Conservation (phyloP, 1,139 yeast genomes). For the Protomyces inundatus region DNA sequence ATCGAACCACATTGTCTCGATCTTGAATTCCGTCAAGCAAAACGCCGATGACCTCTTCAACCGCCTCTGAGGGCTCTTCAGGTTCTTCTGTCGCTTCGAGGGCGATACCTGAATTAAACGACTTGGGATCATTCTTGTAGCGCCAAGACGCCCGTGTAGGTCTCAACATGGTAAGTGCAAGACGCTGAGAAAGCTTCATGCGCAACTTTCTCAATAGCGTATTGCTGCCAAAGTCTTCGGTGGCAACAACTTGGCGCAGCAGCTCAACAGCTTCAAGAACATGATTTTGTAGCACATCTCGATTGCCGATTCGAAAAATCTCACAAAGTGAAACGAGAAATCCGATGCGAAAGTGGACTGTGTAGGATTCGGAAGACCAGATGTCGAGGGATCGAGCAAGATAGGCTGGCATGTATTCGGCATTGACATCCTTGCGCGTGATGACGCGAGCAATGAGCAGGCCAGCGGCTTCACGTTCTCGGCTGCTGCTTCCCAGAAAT, state of each 20-base stretch:
- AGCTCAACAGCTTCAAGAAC: background rate
- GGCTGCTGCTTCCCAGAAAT: conserved; percentile 45
- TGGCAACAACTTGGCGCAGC: background rate
- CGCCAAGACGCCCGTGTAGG: conserved; percentile 25
- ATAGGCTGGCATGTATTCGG: conserved; percentile 15
- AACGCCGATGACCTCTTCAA: conserved; percentile 46
- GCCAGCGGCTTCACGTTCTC: conserved; percentile 48
- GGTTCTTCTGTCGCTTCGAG: background rate
- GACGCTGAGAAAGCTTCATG: conserved; percentile 32
- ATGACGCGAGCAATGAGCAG: conserved; percentile 44
- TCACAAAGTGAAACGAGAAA: conserved; percentile 12
- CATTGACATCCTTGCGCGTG: conserved; percentile 40
- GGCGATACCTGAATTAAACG: background rate
- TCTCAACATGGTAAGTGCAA: conserved; percentile 30
- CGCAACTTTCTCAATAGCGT: conserved; percentile 31
- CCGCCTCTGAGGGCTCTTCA: conserved; percentile 32
- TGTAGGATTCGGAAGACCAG: conserved; percentile 1
- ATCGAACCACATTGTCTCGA: conserved; percentile 44
- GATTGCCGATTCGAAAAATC: conserved; percentile 14
- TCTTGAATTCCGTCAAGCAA: conserved; percentile 39
- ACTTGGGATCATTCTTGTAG: conserved; percentile 4
- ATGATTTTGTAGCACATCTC: conserved; percentile 9
- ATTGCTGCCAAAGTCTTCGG: conserved; percentile 14
- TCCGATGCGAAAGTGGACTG: conserved; percentile 12
- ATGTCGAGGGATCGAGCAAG: background rate